These are phyloP conservation scores for Gymnopilus dilepis DNA, from an alignment of 768 basidiomycete genomes.

Conservation along the genomic window DNA sequence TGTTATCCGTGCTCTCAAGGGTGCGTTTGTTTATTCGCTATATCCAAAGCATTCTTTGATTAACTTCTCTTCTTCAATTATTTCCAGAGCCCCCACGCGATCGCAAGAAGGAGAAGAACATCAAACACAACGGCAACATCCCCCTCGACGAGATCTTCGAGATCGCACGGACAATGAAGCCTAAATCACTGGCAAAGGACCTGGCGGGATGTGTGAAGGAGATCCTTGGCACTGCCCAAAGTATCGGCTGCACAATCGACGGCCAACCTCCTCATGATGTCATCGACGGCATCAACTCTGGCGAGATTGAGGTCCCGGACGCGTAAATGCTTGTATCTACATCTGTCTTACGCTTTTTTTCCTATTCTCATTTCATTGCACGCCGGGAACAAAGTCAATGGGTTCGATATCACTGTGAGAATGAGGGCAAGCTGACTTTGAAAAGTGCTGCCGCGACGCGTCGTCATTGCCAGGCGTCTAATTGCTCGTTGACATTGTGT, in stretches of 20 bases:
- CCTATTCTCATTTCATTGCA: constrained; percentile 13
- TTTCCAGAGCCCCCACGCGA: constrained; percentile 96
- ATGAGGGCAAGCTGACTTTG: background rate
- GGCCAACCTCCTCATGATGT: constrained; percentile 92
- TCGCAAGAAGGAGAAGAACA: constrained; percentile 99
- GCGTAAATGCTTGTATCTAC: constrained; percentile 60
- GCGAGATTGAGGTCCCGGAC: constrained; percentile 85
- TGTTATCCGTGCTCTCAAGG: constrained; percentile 98
- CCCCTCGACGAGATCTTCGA: constrained; percentile 92
- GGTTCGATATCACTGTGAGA: background rate
- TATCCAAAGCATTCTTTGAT: background rate
- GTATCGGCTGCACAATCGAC: constrained; percentile 95
- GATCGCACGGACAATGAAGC: constrained; percentile 95
- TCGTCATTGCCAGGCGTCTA: background rate
- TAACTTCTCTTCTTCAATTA: constrained; percentile 1
- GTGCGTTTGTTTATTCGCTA: constrained; percentile 44
- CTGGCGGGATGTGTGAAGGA: constrained; percentile 92
- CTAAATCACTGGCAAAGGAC: constrained; percentile 92
- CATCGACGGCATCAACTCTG: constrained; percentile 85
- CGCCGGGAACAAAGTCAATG: background rate
- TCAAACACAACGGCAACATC: constrained; percentile 97
- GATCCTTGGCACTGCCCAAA: constrained; percentile 97
- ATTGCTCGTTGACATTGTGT: background rate
- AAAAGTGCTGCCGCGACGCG: background rate
- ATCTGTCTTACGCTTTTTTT: constrained; percentile 32